phyloP scores from a whole-genome alignment of 805 yeast genomes.

The Teunomyces aglyptinius region DNA sequence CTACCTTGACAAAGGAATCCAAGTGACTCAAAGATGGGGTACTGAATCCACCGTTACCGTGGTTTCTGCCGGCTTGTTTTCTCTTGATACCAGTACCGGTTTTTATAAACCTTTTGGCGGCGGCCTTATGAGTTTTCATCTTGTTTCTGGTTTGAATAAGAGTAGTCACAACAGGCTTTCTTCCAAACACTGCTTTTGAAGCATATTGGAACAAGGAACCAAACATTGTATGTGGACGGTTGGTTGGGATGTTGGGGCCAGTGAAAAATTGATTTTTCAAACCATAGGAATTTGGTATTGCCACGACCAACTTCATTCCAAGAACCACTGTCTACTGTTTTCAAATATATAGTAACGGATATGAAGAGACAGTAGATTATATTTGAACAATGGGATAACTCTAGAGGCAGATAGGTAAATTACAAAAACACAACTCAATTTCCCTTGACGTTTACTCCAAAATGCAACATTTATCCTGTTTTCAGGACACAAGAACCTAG shows the following conservation, averaged over 20 bases:
- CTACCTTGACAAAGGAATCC: constrained; percentile 58
- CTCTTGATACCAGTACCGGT: constrained; percentile 61
- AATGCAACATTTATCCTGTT: no score
- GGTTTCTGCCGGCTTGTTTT: constrained; percentile 78
- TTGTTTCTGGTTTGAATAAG: constrained; percentile 40
- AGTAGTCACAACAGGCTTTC: constrained; percentile 19
- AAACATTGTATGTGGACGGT: constrained; percentile 2
- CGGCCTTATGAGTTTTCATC: constrained; percentile 82
- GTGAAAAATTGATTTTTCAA: not conserved
- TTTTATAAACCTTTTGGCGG: constrained; percentile 82
- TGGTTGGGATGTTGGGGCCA: not conserved
- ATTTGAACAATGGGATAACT: no score
- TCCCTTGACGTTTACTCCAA: no score
- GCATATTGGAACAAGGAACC: constrained; percentile 15
- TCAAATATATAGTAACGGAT: no score
- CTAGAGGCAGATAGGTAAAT: no score
- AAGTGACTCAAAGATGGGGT: constrained; percentile 55
- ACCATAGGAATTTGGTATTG: not conserved
- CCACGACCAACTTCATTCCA: not conserved
- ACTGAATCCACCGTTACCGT: constrained; percentile 90
- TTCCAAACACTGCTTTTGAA: constrained; percentile 14
- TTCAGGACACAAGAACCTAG: no score
- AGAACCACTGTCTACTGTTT: no score
- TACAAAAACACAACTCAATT: no score
- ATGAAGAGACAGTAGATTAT: no score